Conservation (phyloP, 2,329 filamentous ascomycete genomes). For the Colletotrichum liaoningense region DNA sequence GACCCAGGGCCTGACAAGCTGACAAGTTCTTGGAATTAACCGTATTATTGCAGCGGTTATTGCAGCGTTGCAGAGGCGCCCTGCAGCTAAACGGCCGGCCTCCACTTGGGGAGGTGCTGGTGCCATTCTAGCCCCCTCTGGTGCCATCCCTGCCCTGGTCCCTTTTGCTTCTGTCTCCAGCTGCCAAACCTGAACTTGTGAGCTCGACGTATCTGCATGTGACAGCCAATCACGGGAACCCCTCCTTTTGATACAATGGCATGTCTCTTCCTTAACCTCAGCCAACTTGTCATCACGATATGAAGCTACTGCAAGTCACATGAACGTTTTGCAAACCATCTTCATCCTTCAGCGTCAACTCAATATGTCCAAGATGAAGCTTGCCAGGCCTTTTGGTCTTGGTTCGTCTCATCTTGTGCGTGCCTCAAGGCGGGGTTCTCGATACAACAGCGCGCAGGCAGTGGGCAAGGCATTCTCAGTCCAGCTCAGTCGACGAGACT, state of each 20-base stretch:
- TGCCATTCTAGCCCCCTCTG: slow-evolving; percentile 14
- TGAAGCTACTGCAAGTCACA: slow-evolving; percentile 6
- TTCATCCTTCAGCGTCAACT: background rate
- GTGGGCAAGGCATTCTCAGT: too few species aligned
- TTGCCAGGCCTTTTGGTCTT: background rate
- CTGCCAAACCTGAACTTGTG: background rate
- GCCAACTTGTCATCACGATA: background rate
- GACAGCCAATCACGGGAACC: slow-evolving; percentile 26
- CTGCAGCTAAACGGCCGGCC: slow-evolving; percentile 22
- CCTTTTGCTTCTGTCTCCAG: slow-evolving; percentile 4
- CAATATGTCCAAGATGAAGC: background rate
- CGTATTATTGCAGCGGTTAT: slow-evolving; percentile 16
- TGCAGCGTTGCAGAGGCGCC: slow-evolving; percentile 25
- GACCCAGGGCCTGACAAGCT: background rate
- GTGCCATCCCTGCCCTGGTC: slow-evolving; percentile 26
- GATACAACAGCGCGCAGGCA: background rate
- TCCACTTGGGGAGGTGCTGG: slow-evolving; percentile 19
- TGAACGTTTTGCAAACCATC: background rate
- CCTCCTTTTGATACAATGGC: background rate
- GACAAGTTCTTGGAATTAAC: background rate
- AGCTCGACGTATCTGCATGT: slow-evolving; percentile 25
- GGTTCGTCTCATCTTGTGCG: background rate
- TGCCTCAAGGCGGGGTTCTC: background rate
- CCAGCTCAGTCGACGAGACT: background rate
- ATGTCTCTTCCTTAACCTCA: slow-evolving; percentile 10